Percentiles rank a stretch among this genome's conserved stretches.
Conservation (phyloP, 768 basidiomycete species). For the Serendipita sp. region DNA sequence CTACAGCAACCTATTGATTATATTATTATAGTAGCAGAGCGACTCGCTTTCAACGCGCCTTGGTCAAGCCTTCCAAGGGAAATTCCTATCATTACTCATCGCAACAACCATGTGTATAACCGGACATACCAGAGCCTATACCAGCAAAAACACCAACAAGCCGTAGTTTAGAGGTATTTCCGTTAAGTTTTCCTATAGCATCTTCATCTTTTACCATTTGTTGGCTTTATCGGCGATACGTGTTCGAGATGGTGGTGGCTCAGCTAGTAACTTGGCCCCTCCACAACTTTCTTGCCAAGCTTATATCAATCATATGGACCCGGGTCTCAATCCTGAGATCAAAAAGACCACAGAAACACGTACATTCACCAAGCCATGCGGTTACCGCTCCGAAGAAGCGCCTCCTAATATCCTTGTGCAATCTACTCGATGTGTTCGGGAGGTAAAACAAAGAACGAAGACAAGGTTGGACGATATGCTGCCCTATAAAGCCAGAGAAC, state of each 20-base stretch:
- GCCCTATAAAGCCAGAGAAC: background rate
- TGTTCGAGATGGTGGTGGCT: background rate
- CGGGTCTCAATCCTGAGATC: too few species aligned
- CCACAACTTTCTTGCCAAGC: too few species aligned
- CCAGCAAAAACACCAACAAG: slow-evolving; percentile 10
- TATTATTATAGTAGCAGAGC: background rate
- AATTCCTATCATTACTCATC: background rate
- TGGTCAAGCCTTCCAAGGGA: slow-evolving; percentile 9
- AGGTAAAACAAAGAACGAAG: too few species aligned
- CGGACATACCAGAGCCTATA: slow-evolving; percentile 11
- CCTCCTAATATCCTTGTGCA: too few species aligned
- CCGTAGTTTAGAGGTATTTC: background rate
- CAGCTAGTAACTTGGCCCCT: background rate
- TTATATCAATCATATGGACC: too few species aligned
- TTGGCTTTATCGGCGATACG: background rate
- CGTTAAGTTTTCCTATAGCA: background rate
- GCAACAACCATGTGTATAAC: background rate
- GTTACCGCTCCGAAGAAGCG: too few species aligned
- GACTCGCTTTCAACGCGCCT: slow-evolving; percentile 6
- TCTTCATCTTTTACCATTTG: background rate
- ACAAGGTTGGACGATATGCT: too few species aligned
- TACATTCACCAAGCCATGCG: too few species aligned
- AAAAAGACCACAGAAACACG: too few species aligned
- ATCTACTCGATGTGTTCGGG: too few species aligned
- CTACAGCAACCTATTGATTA: slow-evolving; percentile 40